phyloP scores from a whole-genome alignment of 345 rosid genomes.

The Populus euphratica region DNA sequence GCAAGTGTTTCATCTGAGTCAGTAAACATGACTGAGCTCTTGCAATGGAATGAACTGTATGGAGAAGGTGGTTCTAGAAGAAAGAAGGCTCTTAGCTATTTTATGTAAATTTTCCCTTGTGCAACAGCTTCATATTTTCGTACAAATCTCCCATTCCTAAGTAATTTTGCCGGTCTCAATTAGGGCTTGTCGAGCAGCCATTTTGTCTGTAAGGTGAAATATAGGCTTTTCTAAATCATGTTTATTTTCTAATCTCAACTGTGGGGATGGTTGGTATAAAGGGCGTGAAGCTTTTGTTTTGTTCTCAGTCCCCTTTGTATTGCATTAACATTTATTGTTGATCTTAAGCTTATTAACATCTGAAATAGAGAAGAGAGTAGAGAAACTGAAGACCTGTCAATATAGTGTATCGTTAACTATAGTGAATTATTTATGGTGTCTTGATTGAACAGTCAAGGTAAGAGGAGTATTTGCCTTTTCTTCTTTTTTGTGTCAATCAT shows the following conservation, averaged over 20 bases:
- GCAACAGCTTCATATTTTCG: slow-evolving; percentile 30
- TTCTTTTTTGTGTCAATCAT: no score
- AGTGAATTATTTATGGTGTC: slow-evolving; percentile 22
- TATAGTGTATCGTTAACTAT: slow-evolving; percentile 7
- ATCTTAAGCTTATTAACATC: slow-evolving; percentile 26
- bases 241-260: slow-evolving; percentile 7
- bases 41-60: slow-evolving; percentile 81
- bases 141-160: slow-evolving; percentile 14
- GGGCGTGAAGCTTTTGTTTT: slow-evolving; percentile 26
- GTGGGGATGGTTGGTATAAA: slow-evolving; percentile 29
- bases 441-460: neutral
- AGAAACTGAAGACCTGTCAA: slow-evolving; percentile 20
- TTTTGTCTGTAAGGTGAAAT: slow-evolving; percentile 42
- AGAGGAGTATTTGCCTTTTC: no score
- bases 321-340: slow-evolving; percentile 1
- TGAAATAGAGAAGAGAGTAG: slow-evolving; percentile 3
- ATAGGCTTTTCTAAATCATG: slow-evolving; percentile 35
- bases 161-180: slow-evolving; percentile 25
- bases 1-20: slow-evolving; percentile 92
- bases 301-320: neutral
- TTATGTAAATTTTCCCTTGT: slow-evolving; percentile 55
- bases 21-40: slow-evolving; percentile 69
- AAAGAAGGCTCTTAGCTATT: slow-evolving; percentile 74
- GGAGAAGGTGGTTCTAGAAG: slow-evolving; percentile 91
- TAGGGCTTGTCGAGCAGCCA: slow-evolving; percentile 21